A percentile compares a stretch with the other conserved stretches of the same genome.
Evolutionary conservation across 192 early-diverging fungal genomes (phyloP).

Genomic region (Mortierella antarctica): DNA sequence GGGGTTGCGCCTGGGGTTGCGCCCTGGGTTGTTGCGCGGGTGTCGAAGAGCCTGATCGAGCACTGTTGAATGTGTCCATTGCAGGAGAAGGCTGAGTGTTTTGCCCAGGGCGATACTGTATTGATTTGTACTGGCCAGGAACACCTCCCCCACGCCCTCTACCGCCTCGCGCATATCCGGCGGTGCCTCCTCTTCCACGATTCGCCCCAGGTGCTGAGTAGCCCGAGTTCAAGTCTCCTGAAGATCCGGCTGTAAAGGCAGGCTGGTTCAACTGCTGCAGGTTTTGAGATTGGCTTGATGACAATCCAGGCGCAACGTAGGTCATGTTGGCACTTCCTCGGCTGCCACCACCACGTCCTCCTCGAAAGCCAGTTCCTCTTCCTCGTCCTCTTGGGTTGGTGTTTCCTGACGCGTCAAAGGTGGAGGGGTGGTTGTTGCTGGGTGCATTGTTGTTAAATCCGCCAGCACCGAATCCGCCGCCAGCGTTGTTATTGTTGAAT

Average conservation of each 20-base stretch:
- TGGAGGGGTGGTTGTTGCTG: no score
- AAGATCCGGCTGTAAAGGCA: not conserved
- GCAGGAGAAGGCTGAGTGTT: not conserved
- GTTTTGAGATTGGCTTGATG: not conserved
- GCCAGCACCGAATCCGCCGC: no score
- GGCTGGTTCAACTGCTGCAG: not conserved
- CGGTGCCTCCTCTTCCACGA: conserved; percentile 2
- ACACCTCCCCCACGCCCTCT: conserved; percentile 4
- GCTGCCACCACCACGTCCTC: conserved; percentile 17
- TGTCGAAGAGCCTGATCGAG: conserved; percentile 4
- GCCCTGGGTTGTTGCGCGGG: not conserved
- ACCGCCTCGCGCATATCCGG: conserved; percentile 3
- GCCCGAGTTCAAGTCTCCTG: not conserved
- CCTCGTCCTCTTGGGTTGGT: conserved; percentile 15
- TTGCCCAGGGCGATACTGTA: conserved; percentile 28
- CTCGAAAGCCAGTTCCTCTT: conserved; percentile 21
- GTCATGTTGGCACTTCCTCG: conserved; percentile 35
- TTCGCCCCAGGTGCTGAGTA: conserved; percentile 1
- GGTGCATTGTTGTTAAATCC: no score
- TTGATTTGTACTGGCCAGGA: conserved; percentile 22
- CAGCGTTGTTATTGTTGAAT: no score
- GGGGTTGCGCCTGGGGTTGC: no score
- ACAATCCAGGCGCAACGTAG: conserved; percentile 27
- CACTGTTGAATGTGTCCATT: conserved; percentile 2
- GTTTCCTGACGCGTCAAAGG: no score